Evolutionary conservation across 129 eudicot genomes (phyloP), one percentile per base, ranked within the genome.

Genomic region (Saposhnikovia divaricata): DNA sequence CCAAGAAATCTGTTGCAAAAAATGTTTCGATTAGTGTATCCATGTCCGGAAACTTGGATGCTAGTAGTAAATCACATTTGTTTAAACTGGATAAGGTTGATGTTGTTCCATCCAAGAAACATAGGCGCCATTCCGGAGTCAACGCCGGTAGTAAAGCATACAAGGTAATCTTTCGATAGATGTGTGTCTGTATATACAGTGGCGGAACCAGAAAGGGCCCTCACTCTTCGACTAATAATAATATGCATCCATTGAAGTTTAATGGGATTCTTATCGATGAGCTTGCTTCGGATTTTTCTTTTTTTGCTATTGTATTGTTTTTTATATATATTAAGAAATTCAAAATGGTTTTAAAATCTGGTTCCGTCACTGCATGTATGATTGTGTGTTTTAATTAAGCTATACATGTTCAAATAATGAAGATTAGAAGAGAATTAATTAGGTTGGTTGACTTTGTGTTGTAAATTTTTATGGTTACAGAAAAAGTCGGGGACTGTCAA

Each of bases 1-100:
- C 53, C 59, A 88, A 79, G 74, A 85, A 83, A 83, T 51, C 82
- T 46, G 50, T 75, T 42, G 65, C 39, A 6, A 83, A 85, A 40
- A 81, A 79, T 0, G 84, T 81, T 44, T 85, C 91, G 19, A 77
- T 83, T 15, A 78, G 82, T 55, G 44, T n/a, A 1, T 13, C 70
- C 59, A 72, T 6, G 7, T n/a, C 77, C 25, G 74, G 39, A 39
- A 83, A 83, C 5, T 27, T 63, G 0, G 39, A 34, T n/a, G 7
- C 2, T 14, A 37, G 5, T 37, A 16, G 31, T 23, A 63, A 74
- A 46, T 10, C 19, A 4, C 38, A 25, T 13, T 74, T 51, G 37
- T 43, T 79, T 2, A 70, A 80, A 51, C 21, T 72, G 78, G 51
- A 34, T 21, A 46, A 53, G 25, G 55, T 48, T n/a, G 18, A n/a